Evolutionary conservation across 768 basidiomycete genomes (phyloP).

Genomic region (Podaxis mareebaensis): DNA sequence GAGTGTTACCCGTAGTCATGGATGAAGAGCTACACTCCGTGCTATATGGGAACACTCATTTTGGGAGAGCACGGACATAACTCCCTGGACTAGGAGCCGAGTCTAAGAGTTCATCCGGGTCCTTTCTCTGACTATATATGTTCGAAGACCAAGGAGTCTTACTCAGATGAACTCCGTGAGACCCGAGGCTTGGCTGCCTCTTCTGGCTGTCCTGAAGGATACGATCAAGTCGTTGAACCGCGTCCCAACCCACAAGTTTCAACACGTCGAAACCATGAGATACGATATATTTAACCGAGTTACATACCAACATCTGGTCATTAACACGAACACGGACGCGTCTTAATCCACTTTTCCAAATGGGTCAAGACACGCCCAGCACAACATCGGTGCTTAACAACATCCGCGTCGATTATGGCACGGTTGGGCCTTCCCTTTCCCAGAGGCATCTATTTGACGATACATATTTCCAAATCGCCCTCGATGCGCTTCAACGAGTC

Average conservation of each 20-base stretch:
- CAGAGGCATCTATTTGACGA: not conserved
- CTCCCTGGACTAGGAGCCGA: too few relatives aligned
- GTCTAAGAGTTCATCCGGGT: too few relatives aligned
- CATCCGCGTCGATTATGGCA: conserved; percentile 4
- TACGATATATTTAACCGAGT: not conserved
- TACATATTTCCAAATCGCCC: not conserved
- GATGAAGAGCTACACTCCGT: too few relatives aligned
- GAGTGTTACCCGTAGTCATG: too few relatives aligned
- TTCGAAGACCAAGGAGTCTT: too few relatives aligned
- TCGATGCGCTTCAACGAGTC: not conserved
- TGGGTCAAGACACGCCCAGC: conserved; percentile 1
- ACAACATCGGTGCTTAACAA: conserved; percentile 8
- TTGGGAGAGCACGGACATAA: too few relatives aligned
- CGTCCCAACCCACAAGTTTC: not conserved
- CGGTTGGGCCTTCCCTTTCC: not conserved
- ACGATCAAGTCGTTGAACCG: not conserved
- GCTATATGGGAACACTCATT: too few relatives aligned
- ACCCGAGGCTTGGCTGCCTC: not conserved
- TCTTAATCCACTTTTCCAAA: not conserved
- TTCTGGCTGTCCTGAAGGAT: not conserved
- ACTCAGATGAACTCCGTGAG: too few relatives aligned
- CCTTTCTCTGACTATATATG: too few relatives aligned
- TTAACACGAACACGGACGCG: not conserved
- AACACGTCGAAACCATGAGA: not conserved
- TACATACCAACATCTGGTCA: not conserved